Percentiles rank a stretch among this genome's conserved stretches.
Conservation (phyloP, 768 basidiomycete genomes). For the Tylopilus intermedius region DNA sequence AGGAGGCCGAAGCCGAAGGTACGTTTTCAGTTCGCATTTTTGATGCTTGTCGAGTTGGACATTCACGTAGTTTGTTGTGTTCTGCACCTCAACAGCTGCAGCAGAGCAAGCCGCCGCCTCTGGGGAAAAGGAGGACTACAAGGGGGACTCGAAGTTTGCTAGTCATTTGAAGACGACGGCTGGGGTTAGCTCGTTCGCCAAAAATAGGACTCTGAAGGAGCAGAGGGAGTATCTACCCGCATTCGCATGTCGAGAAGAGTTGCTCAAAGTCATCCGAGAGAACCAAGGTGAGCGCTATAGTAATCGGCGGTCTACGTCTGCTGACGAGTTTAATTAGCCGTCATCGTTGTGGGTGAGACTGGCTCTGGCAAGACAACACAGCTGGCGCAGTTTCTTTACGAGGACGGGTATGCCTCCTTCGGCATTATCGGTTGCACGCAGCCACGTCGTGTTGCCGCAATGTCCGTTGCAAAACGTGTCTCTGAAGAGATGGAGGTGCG, state of each 20-base stretch:
- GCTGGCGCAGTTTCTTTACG: conserved; percentile 89
- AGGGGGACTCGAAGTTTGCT: conserved; percentile 97
- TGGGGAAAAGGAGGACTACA: conserved; percentile 67
- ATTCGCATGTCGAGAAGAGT: conserved; percentile 92
- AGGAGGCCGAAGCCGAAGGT: conserved; percentile 91
- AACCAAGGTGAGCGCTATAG: conserved; percentile 72
- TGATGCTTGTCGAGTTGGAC: conserved; percentile 52
- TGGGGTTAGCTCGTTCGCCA: conserved; percentile 79
- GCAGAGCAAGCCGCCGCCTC: conserved; percentile 44
- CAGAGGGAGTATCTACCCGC: conserved; percentile 96
- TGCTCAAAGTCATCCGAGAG: conserved; percentile 83
- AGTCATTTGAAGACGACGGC: conserved; percentile 78
- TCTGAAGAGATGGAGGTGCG: conserved; percentile 92
- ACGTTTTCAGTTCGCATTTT: conserved; percentile 33
- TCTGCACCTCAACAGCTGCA: conserved; percentile 42
- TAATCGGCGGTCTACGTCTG: background rate
- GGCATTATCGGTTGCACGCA: conserved; percentile 97
- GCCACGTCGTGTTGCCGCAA: conserved; percentile 96
- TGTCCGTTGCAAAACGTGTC: conserved; percentile 99
- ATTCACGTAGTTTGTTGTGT: conserved; percentile 65
- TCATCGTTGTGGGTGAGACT: conserved; percentile 98
- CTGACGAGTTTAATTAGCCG: conserved; percentile 45
- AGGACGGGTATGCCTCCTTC: conserved; percentile 89
- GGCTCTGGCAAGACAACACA: conserved; percentile 99
- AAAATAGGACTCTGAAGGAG: conserved; percentile 79